These are phyloP conservation scores for Cyclostephanos invisitatus DNA, from an alignment of 108 stramenopile genomes.

Conservation along the genomic window DNA sequence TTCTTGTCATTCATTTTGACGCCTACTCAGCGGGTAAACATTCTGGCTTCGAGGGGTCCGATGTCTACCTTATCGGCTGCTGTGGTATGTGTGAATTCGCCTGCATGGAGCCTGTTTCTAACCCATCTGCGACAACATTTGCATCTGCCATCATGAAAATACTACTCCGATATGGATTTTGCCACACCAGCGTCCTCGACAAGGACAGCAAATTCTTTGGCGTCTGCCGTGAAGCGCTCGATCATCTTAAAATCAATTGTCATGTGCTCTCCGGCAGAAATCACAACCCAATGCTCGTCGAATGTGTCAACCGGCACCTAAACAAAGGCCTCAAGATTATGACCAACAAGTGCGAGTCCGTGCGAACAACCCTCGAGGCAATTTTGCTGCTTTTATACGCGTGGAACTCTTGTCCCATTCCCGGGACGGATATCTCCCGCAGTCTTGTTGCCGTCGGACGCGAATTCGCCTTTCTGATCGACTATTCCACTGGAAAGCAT, in stretches of 20 bases:
- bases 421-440: too few relatives aligned
- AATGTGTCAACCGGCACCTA: not conserved
- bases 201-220: constrained; percentile 2
- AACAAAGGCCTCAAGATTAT: not conserved
- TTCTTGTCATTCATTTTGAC: not conserved
- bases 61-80: not conserved
- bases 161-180: constrained; percentile 3
- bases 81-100: too few relatives aligned
- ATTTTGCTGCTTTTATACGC: not conserved
- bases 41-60: not conserved
- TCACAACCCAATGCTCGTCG: constrained; percentile 14
- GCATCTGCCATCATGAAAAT: constrained; percentile 14
- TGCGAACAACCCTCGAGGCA: not conserved
- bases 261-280: constrained; percentile 6
- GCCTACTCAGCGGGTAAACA: not conserved
- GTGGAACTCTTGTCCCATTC: not conserved
- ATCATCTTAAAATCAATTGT: not conserved
- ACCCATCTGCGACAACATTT: not conserved
- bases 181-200: not conserved
- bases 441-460: too few relatives aligned
- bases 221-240: not conserved
- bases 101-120: not conserved
- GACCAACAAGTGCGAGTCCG: not conserved
- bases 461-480: not conserved
- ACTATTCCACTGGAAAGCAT: constrained; percentile 1